Conservation (phyloP, 192 early-diverging fungal species). For the Phlyctochytrium planicorne region DNA sequence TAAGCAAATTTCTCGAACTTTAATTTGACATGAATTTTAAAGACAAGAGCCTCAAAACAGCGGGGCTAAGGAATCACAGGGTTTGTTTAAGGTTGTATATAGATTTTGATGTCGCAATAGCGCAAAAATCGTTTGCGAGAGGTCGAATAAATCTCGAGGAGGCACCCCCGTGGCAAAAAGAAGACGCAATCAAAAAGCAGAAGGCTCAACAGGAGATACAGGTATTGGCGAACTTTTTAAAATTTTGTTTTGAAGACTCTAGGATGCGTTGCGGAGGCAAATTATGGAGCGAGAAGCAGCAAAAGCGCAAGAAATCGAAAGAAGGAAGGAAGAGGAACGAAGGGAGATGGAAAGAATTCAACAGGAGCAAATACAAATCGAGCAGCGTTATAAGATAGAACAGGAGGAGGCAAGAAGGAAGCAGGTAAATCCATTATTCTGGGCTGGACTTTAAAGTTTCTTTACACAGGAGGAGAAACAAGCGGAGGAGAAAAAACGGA, state of each 20-base stretch:
- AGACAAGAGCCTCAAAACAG: too few relatives aligned
- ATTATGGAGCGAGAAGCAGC: neutral
- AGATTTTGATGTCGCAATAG: too few relatives aligned
- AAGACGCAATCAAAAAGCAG: neutral
- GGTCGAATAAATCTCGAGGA: neutral
- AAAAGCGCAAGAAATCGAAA: neutral
- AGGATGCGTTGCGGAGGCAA: neutral
- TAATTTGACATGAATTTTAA: too few relatives aligned
- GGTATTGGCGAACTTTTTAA: neutral
- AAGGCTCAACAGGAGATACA: neutral
- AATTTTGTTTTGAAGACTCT: neutral
- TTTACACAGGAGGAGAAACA: too few relatives aligned
- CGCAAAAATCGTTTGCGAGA: neutral
- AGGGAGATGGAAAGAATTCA: neutral
- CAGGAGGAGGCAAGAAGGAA: conserved; percentile 5
- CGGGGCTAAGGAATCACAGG: too few relatives aligned
- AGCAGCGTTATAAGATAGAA: neutral
- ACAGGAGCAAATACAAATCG: neutral
- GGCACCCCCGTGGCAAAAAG: neutral
- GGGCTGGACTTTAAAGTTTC: too few relatives aligned
- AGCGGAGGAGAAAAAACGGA: too few relatives aligned
- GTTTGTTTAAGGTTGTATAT: too few relatives aligned
- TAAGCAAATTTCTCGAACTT: too few relatives aligned
- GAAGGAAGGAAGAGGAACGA: neutral
- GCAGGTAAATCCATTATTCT: neutral